These are phyloP conservation scores for Cercospora nicotianae DNA, from an alignment of 2,329 filamentous ascomycete species.

Conservation along the genomic window DNA sequence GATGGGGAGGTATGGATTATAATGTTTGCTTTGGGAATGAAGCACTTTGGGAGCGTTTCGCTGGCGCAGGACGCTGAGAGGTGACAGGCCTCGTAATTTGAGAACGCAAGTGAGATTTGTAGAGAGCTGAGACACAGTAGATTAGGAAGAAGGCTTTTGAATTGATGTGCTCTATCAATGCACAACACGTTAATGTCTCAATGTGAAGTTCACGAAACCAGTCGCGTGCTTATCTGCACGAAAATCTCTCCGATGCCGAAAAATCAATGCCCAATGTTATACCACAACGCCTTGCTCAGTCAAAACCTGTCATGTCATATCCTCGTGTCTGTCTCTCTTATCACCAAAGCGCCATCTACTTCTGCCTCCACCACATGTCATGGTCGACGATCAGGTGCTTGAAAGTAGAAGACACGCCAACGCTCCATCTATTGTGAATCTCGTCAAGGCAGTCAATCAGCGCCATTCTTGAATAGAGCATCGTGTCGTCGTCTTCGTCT, in stretches of 20 bases:
- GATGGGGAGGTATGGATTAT: neutral
- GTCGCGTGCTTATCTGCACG: neutral
- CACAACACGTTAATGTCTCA: neutral
- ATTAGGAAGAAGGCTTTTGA: neutral
- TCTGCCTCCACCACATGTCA: conserved; percentile 5
- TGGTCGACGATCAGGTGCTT: neutral
- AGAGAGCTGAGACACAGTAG: neutral
- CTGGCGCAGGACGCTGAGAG: neutral
- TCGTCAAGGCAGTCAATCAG: conserved; percentile 6
- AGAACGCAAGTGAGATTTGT: neutral
- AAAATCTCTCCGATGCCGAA: neutral
- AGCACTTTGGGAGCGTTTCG: neutral
- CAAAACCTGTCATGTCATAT: neutral
- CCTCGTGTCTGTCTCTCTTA: neutral
- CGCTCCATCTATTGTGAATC: neutral
- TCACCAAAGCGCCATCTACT: neutral
- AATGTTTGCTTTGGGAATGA: neutral
- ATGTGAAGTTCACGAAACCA: neutral
- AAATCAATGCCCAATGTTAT: neutral
- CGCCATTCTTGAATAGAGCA: neutral
- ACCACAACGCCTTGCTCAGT: neutral
- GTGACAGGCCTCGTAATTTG: neutral
- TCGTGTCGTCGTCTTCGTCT: neutral
- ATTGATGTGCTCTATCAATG: neutral
- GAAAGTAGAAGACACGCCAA: neutral